phyloP scores from a whole-genome alignment of 73 alveolate species.

The Tetrahymena malaccensis region DNA sequence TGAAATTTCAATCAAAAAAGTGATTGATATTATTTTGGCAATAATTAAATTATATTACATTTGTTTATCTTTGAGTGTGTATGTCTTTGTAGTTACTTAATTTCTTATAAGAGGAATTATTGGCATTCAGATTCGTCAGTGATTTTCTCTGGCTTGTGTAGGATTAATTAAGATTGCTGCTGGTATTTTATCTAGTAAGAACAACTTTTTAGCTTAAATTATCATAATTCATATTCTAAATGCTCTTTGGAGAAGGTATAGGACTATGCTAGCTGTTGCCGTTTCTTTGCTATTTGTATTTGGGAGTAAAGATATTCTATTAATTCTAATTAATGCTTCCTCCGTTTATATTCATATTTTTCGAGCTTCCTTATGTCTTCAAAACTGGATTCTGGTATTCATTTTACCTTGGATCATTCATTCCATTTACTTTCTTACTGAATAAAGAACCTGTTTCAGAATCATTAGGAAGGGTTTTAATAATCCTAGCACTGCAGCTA shows the following conservation, averaged over 20 bases:
- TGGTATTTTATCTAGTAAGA: not conserved
- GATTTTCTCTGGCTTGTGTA: not conserved
- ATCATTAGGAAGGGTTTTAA: not conserved
- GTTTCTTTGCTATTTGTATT: not conserved
- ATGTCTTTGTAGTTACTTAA: not conserved
- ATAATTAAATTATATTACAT: not conserved
- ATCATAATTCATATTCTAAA: not conserved
- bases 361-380: not conserved
- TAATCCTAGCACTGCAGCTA: not conserved
- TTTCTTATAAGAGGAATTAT: not conserved
- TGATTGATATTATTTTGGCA: too few relatives aligned
- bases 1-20: not conserved
- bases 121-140: not conserved
- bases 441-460: not conserved
- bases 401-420: not conserved
- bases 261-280: not conserved
- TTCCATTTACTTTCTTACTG: not conserved
- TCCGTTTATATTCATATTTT: not conserved
- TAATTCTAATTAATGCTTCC: not conserved
- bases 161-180: not conserved
- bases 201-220: not conserved
- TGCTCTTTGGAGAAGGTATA: not conserved
- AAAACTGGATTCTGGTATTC: not conserved
- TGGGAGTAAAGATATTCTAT: not conserved
- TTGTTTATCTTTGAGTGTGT: not conserved